These are phyloP conservation scores for Fagopyrum esculentum DNA, from an alignment of 148 eudicot genomes.

Conservation along the genomic window DNA sequence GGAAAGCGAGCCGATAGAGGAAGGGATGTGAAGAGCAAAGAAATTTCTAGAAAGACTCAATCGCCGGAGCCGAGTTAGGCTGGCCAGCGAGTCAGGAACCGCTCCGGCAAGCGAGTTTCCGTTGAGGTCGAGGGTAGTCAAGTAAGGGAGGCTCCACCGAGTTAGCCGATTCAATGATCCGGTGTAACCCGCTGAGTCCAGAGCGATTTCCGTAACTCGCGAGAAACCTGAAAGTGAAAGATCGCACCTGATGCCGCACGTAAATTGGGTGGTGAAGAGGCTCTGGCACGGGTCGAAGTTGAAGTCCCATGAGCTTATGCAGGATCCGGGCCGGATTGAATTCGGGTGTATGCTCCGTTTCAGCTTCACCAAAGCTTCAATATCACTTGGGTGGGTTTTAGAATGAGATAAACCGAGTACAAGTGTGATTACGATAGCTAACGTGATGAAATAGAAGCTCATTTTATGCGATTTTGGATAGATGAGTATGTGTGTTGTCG, in stretches of 20 bases:
- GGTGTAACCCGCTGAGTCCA: slow-evolving; percentile 40
- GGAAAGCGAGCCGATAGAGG: slow-evolving; percentile 28
- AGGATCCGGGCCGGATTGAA: slow-evolving; percentile 58
- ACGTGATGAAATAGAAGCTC: neutral
- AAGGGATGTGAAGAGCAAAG: slow-evolving; percentile 24
- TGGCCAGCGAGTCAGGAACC: slow-evolving; percentile 29
- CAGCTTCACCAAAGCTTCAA: slow-evolving; percentile 41
- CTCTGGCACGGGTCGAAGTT: slow-evolving; percentile 62
- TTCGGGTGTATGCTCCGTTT: slow-evolving; percentile 25
- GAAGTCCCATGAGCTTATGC: slow-evolving; percentile 78
- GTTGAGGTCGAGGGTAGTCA: slow-evolving; percentile 32
- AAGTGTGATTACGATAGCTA: neutral
- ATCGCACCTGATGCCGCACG: slow-evolving; percentile 77
- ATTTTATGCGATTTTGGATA: neutral
- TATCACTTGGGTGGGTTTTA: slow-evolving; percentile 48
- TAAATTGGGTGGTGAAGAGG: slow-evolving; percentile 48
- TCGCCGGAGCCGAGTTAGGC: slow-evolving; percentile 27
- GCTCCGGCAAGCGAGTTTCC: slow-evolving; percentile 33
- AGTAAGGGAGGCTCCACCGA: slow-evolving; percentile 28
- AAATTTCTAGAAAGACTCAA: slow-evolving; percentile 32
- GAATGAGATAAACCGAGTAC: slow-evolving; percentile 10
- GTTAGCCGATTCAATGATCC: slow-evolving; percentile 21
- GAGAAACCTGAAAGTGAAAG: slow-evolving; percentile 22
- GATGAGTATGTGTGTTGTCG: neutral
- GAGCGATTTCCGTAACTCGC: slow-evolving; percentile 37